A percentile compares a stretch with the other conserved stretches of the same genome.
Conservation (phyloP, 1,284 basidiomycete genomes). For the Trichosporon coremiiforme region DNA sequence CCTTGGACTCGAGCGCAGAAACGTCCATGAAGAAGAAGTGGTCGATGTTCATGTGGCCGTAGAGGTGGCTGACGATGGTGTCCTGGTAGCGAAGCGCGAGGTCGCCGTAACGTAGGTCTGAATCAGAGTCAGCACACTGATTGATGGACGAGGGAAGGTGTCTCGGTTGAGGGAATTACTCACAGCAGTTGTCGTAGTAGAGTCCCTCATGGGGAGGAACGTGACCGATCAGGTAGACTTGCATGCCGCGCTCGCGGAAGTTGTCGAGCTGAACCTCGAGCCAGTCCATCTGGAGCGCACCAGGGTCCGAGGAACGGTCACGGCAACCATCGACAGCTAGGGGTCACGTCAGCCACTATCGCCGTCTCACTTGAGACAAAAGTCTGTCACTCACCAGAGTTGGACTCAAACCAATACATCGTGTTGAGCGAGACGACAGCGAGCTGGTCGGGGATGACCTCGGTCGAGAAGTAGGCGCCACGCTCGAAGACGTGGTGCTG, state of each 20-base stretch:
- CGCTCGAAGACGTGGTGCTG: conserved; percentile 77
- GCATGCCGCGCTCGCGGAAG: conserved; percentile 74
- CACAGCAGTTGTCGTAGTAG: conserved; percentile 76
- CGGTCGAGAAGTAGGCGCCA: conserved; percentile 80
- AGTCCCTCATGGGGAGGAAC: conserved; percentile 71
- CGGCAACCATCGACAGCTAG: conserved; percentile 65
- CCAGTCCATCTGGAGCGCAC: conserved; percentile 85
- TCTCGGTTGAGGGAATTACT: conserved; percentile 25
- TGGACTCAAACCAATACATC: conserved; percentile 88
- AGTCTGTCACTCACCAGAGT: conserved; percentile 66
- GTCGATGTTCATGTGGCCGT: conserved; percentile 65
- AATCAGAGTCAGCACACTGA: conserved; percentile 21
- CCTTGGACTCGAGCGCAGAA: conserved; percentile 44
- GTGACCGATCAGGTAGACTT: conserved; percentile 64
- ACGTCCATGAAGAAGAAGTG: conserved; percentile 58
- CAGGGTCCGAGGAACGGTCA: conserved; percentile 67
- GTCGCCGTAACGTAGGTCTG: conserved; percentile 79
- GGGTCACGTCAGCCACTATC: conserved; percentile 20
- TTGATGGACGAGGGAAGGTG: conserved; percentile 9
- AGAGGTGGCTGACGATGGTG: conserved; percentile 86
- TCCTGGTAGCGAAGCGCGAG: conserved; percentile 82
- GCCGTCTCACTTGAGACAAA: neutral
- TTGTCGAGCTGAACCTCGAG: conserved; percentile 77
- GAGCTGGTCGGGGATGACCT: conserved; percentile 74
- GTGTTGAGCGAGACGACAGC: conserved; percentile 88